Evolutionary conservation across 1,284 basidiomycete genomes (phyloP).

Genomic region (Tetrapyrgos nigripes): DNA sequence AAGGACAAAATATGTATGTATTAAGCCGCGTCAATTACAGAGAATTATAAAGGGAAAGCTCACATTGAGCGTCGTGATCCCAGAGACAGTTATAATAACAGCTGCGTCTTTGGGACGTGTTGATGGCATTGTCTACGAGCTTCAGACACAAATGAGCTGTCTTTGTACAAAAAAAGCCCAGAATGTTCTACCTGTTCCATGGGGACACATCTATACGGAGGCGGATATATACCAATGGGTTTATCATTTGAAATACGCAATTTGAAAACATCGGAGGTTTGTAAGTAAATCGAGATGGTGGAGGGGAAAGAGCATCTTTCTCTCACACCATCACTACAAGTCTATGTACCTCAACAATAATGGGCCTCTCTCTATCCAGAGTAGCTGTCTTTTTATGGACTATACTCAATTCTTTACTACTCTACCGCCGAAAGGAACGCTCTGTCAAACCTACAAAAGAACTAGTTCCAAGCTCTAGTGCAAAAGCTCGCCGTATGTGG

Average conservation of each 20-base stretch:
- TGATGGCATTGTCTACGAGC: not conserved
- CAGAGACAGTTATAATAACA: conserved; percentile 20
- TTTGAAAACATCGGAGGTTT: too few relatives aligned
- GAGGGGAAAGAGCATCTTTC: too few relatives aligned
- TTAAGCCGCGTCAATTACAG: too few relatives aligned
- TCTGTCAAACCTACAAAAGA: not conserved
- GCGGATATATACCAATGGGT: too few relatives aligned
- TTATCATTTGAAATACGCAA: too few relatives aligned
- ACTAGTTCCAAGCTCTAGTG: too few relatives aligned
- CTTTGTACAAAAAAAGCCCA: too few relatives aligned
- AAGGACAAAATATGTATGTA: not conserved
- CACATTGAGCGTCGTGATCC: conserved; percentile 26
- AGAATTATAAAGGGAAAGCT: not conserved
- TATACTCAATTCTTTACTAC: not conserved
- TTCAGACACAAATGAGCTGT: not conserved
- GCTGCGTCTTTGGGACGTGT: conserved; percentile 13
- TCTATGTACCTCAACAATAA: not conserved
- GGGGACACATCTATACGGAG: too few relatives aligned
- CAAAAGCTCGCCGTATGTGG: too few relatives aligned
- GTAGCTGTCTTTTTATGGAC: not conserved
- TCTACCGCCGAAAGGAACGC: not conserved
- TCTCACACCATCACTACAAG: not conserved
- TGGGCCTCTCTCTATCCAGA: not conserved
- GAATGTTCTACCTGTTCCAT: too few relatives aligned
- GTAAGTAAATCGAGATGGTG: too few relatives aligned